Evolutionary conservation across 225 moss, liverwort and hornwort species (phyloP).

Genomic region (Neckera pumila): DNA sequence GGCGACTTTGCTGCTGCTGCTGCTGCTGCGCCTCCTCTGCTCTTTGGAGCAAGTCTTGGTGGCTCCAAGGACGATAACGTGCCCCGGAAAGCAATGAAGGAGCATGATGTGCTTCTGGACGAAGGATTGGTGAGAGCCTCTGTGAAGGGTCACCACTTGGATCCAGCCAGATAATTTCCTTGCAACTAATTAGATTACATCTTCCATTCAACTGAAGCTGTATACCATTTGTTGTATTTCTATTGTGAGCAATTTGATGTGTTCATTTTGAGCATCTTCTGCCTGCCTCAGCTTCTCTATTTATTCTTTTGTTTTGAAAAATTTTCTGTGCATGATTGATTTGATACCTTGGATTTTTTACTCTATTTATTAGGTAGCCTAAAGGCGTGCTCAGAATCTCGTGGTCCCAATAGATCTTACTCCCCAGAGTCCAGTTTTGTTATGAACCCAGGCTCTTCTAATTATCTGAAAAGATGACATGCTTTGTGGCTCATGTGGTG

Average conservation of each 20-base stretch:
- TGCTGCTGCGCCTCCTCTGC: conserved; percentile 1
- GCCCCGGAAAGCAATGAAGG: conserved; percentile 11
- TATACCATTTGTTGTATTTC: conserved; percentile 32
- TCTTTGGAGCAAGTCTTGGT: conserved; percentile 19
- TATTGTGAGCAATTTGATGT: conserved; percentile 14
- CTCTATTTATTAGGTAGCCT: background rate
- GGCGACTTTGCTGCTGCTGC: background rate
- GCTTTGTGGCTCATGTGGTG: background rate
- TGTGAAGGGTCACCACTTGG: background rate
- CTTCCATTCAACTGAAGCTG: background rate
- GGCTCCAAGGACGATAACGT: conserved; percentile 8
- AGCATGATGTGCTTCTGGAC: conserved; percentile 7
- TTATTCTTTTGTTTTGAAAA: background rate
- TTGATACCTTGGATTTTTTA: background rate
- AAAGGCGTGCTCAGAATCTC: background rate
- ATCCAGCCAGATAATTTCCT: background rate
- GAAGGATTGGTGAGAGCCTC: conserved; percentile 13
- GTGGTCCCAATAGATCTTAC: background rate
- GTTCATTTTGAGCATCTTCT: conserved; percentile 11
- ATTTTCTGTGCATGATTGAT: background rate
- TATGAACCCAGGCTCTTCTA: background rate
- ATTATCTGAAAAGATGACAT: background rate
- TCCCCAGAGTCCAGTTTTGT: background rate
- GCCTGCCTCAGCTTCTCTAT: background rate
- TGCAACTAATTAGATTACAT: background rate